Evolutionary conservation across 768 basidiomycete genomes (phyloP), one percentile per base, ranked within the genome.

Genomic region (Obba rivulosa): DNA sequence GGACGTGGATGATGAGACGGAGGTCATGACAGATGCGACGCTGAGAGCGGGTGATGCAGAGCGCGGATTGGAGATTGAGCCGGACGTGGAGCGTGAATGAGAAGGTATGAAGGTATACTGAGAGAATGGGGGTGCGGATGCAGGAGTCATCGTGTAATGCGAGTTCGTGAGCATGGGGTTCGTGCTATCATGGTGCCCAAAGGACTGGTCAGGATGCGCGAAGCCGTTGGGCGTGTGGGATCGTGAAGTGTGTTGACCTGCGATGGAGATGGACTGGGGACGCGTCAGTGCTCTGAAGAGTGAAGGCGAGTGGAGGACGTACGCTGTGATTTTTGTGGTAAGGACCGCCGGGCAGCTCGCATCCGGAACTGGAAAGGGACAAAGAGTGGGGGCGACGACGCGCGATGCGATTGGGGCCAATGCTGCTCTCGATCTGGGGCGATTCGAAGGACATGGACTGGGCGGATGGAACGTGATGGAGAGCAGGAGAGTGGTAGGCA

Each of bases 11-110:
- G 73, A 70, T 4, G 81, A 79, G 42, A 74, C 68, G 10, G 79
- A 81, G 1, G 81, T 80, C 23, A 74, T 66, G 9, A 69, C 72
- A 31, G 80, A 80, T 7, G 61, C 71, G 20, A 73, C 70, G 60
- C 84, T 87, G 34, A 77, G 67, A 1, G 83, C 75, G 1, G 87
- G 85, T 0, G 86, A 87, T 7, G 74, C 69, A 16, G 79, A 74
- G 41, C 80, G 77, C 7, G 72, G 76, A 52, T 77, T 69, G 5
- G 73, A 74, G 1, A 66, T 66, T 8, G 73, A 75, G 18, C 65
- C 62, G 8, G 76, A 72, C 45, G 76, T 69, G 35, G 77, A 73
- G 56, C 79, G 76, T 9, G 69, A 62, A 37, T 70, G 63, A 45
- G 67, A 67, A 9, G 50, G 48, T 23, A 38, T 22, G 46, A 39